Percentiles rank a stretch among this genome's conserved stretches.
Evolutionary conservation across 164 flowering plant genomes (phyloP).

Genomic region (Paratinospora sagittata): DNA sequence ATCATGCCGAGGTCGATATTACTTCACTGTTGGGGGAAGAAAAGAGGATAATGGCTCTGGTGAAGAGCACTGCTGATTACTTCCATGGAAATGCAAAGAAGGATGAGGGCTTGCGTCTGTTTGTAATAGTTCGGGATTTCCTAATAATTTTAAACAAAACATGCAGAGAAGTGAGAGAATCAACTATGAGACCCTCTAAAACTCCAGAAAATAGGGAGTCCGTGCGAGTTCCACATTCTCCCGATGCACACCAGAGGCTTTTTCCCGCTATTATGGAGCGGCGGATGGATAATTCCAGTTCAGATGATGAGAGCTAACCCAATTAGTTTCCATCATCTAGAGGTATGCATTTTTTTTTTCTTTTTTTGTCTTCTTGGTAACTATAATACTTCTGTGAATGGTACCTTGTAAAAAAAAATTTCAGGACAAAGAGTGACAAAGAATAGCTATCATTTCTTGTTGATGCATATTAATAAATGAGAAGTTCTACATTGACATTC

Average conservation of each 20-base stretch:
- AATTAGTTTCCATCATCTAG: slow-evolving; percentile 15
- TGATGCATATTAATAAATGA: background rate
- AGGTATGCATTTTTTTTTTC: slow-evolving; percentile 9
- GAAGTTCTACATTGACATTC: no score
- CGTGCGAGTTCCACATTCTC: slow-evolving; percentile 24
- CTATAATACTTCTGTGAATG: no score
- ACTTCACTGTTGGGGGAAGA: slow-evolving; percentile 57
- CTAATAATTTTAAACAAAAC: slow-evolving; percentile 63
- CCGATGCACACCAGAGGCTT: slow-evolving; percentile 32
- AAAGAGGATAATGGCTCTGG: slow-evolving; percentile 66
- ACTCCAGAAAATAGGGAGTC: slow-evolving; percentile 27
- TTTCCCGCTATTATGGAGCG: slow-evolving; percentile 54
- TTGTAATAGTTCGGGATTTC: slow-evolving; percentile 76
- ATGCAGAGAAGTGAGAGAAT: slow-evolving; percentile 56
- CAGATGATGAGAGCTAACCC: slow-evolving; percentile 42
- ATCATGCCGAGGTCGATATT: slow-evolving; percentile 59
- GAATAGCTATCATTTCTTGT: background rate
- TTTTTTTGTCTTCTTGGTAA: background rate
- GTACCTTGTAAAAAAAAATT: no score
- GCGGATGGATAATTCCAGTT: slow-evolving; percentile 37
- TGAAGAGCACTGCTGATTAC: slow-evolving; percentile 76
- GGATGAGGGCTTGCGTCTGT: slow-evolving; percentile 81
- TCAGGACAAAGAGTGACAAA: no score
- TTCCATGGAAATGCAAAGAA: slow-evolving; percentile 81
- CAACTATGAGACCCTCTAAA: slow-evolving; percentile 29